Conservation (phyloP, 139 green algal genomes). For the Micromonas commoda region DNA sequence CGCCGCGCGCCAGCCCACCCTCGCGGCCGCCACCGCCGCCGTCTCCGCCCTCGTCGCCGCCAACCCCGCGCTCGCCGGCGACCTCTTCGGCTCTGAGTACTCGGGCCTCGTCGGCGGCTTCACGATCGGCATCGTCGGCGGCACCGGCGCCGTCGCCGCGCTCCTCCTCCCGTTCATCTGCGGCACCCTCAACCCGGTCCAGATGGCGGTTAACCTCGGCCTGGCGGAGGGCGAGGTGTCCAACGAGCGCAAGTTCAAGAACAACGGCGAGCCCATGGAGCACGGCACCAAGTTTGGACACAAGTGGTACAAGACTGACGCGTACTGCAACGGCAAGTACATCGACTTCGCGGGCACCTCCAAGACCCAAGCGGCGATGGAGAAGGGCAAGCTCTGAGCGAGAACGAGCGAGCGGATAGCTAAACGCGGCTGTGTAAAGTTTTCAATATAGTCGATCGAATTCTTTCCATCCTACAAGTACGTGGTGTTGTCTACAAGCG, state of each 20-base stretch:
- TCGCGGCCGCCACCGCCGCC: too few relatives aligned
- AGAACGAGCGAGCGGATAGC: too few relatives aligned
- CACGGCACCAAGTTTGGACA: slow-evolving; percentile 21
- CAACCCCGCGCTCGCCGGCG: neutral
- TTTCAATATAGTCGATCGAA: neutral
- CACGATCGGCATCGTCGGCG: neutral
- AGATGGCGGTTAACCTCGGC: slow-evolving; percentile 20
- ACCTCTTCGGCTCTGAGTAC: slow-evolving; percentile 12
- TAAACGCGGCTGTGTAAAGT: neutral
- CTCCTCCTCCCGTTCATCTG: slow-evolving; percentile 16
- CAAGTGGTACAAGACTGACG: slow-evolving; percentile 26
- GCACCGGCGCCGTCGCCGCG: neutral
- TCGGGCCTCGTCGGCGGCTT: neutral
- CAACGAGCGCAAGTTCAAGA: slow-evolving; percentile 24
- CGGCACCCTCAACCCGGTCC: slow-evolving; percentile 18
- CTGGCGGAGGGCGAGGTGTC: neutral
- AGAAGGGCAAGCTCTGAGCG: slow-evolving; percentile 6
- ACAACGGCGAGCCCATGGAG: slow-evolving; percentile 25
- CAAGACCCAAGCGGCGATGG: neutral
- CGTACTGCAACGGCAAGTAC: slow-evolving; percentile 26
- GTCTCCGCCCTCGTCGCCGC: neutral
- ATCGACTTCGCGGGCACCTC: slow-evolving; percentile 15
- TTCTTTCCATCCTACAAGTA: too few relatives aligned
- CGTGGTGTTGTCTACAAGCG: too few relatives aligned
- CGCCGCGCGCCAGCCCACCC: too few relatives aligned